Percentiles rank a stretch among this genome's conserved stretches.
Conservation (phyloP, 495 filamentous ascomycete species). For the Penicillium ochrochloron region DNA sequence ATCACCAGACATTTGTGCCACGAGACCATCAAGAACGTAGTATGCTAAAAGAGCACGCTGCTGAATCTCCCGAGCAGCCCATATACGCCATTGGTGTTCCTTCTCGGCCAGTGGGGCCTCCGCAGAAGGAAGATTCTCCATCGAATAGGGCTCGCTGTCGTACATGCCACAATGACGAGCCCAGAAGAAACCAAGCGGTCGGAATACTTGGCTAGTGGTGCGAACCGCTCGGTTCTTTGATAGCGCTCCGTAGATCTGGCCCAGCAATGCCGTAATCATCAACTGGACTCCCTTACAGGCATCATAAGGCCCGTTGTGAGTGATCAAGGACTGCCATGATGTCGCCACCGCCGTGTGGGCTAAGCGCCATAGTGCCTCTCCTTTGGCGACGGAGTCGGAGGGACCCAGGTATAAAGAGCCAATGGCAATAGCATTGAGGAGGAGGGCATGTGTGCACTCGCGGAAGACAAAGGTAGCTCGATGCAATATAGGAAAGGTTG, state of each 20-base stretch:
- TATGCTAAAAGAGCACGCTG: slow-evolving; percentile 53
- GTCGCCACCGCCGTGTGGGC: slow-evolving; percentile 55
- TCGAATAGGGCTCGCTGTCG: slow-evolving; percentile 42
- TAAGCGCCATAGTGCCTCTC: slow-evolving; percentile 52
- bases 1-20: slow-evolving; percentile 53
- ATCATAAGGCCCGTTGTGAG: slow-evolving; percentile 52
- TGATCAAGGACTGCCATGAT: slow-evolving; percentile 56
- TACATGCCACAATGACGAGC: slow-evolving; percentile 53
- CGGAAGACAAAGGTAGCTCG: slow-evolving; percentile 54
- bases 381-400: slow-evolving; percentile 50
- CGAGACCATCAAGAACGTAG: slow-evolving; percentile 52
- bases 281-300: slow-evolving; percentile 52
- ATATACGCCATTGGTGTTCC: slow-evolving; percentile 48
- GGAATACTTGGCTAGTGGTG: slow-evolving; percentile 53
- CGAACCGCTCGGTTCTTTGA: slow-evolving; percentile 52
- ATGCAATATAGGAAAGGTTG: slow-evolving; percentile 55
- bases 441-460: slow-evolving; percentile 52
- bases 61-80: slow-evolving; percentile 53
- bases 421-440: slow-evolving; percentile 55
- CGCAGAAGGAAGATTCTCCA: slow-evolving; percentile 41
- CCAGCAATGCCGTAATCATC: slow-evolving; percentile 50
- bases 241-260: slow-evolving; percentile 52
- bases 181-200: slow-evolving; percentile 55
- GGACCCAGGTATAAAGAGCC: slow-evolving; percentile 55
- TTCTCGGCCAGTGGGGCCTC: slow-evolving; percentile 43